Evolutionary conservation across 306 rosid species (phyloP), one percentile per base, ranked within the genome.

Genomic region (Quercus wislizeni): DNA sequence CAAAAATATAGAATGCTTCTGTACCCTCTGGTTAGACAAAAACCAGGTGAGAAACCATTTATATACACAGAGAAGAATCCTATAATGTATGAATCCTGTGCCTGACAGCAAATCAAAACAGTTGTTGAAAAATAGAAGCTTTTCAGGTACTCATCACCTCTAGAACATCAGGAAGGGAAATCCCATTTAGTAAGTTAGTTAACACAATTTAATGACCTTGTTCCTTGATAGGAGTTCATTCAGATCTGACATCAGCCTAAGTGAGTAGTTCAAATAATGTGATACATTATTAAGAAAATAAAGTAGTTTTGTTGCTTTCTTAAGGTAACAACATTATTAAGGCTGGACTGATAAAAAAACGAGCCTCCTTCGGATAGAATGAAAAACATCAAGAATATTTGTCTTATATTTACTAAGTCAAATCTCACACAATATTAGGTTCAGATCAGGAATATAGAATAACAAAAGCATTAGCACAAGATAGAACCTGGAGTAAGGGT

Each of bases 401-500:
- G 20, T 63, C n/a, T 7, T 63, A 25, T 4, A 63, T 63, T 27
- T 28, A 63, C 7, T 27, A 63, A 25, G 20, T 28, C 41, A 27
- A 27, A 63, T 63, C 14, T 14, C 69, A 63, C 69, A 63, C 10
- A 31, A n/a, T 33, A 68, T 76, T 41, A 74, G 33, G 20, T 73
- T 55, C 43, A 70, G 59, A 75, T 51, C 35, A 43, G 70, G 78
- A 58, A 65, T 63, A 59, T 67, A 54, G 25, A 71, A 54, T 51
- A 65, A 80, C 21, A 82, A 75, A 77, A 71, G 30, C 56, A 85
- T 59, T 69, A 76, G 78, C 77, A 76, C 58, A 71, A 76, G 83
- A 71, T 72, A 71, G 74, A 83, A 95, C 99, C 99, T 95, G 99
- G 55, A 92, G 92, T 57, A 91, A 86, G 74, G 98, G 97, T 14